These are phyloP conservation scores for Trematosphaeria pertusa DNA, from an alignment of 2,329 filamentous ascomycete genomes.

Conservation along the genomic window DNA sequence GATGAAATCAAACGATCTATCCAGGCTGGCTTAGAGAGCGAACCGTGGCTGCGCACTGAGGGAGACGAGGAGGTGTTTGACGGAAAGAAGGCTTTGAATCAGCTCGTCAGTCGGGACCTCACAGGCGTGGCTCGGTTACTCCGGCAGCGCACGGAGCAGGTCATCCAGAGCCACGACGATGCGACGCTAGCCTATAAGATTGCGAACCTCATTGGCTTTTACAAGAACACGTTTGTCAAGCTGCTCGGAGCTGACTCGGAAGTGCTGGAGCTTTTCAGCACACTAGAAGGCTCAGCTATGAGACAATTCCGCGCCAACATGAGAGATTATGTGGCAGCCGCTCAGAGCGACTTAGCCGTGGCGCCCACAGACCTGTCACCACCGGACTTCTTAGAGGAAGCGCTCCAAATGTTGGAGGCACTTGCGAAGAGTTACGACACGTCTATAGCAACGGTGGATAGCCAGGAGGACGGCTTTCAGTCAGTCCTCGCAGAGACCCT, in stretches of 20 bases:
- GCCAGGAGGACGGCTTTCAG: slow-evolving; percentile 73
- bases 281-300: slow-evolving; percentile 77
- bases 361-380: slow-evolving; percentile 76
- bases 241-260: slow-evolving; percentile 74
- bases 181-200: slow-evolving; percentile 88
- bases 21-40: slow-evolving; percentile 78
- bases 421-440: slow-evolving; percentile 89
- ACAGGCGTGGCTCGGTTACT: slow-evolving; percentile 81
- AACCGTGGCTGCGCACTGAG: slow-evolving; percentile 77
- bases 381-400: slow-evolving; percentile 81
- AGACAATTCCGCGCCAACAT: slow-evolving; percentile 83
- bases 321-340: slow-evolving; percentile 76
- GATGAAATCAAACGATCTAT: slow-evolving; percentile 86
- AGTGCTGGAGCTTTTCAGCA: slow-evolving; percentile 71
- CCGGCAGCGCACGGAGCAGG: slow-evolving; percentile 88
- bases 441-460: slow-evolving; percentile 66
- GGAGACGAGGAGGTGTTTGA: slow-evolving; percentile 69
- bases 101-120: slow-evolving; percentile 86
- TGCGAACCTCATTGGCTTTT: slow-evolving; percentile 88
- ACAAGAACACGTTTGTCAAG: slow-evolving; percentile 82
- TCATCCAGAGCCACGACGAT: slow-evolving; percentile 91
- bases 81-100: slow-evolving; percentile 78
- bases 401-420: slow-evolving; percentile 76
- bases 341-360: slow-evolving; percentile 75
- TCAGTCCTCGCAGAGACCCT: slow-evolving; percentile 79